Percentiles rank a stretch among this genome's conserved stretches.
phyloP scores from a whole-genome alignment of 495 filamentous ascomycete species.

The Lasiosphaeriaceae sp. region DNA sequence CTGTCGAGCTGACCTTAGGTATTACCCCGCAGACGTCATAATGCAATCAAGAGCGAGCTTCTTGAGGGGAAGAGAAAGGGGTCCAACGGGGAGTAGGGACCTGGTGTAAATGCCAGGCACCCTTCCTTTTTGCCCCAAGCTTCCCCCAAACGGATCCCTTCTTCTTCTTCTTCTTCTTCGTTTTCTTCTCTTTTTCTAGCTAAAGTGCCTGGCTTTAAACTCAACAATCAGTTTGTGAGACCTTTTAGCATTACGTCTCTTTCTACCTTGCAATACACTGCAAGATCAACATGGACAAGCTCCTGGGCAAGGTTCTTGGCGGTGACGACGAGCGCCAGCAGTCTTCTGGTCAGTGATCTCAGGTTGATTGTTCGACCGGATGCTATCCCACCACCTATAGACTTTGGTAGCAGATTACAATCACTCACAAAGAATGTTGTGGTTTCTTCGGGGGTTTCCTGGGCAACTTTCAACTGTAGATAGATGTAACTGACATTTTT shows the following conservation, averaged over 20 bases:
- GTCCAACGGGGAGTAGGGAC: too few species aligned
- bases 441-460: too few species aligned
- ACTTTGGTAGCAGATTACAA: too few species aligned
- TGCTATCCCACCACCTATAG: too few species aligned
- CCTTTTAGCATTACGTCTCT: neutral
- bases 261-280: neutral
- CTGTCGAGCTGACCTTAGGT: neutral
- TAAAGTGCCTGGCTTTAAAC: neutral
- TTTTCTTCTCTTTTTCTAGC: neutral
- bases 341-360: neutral
- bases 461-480: too few species aligned
- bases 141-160: neutral
- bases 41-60: neutral
- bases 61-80: neutral
- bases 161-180: neutral
- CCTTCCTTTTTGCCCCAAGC: too few species aligned
- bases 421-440: too few species aligned
- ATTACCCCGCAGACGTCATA: neutral
- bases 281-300: conserved; percentile 11
- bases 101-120: too few species aligned
- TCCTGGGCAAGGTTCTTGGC: conserved; percentile 12
- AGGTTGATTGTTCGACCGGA: too few species aligned
- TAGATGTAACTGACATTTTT: neutral
- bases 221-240: neutral
- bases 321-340: conserved; percentile 10